These are phyloP conservation scores for Colletotrichum lini DNA, from an alignment of 2,329 filamentous ascomycete genomes.

Conservation along the genomic window DNA sequence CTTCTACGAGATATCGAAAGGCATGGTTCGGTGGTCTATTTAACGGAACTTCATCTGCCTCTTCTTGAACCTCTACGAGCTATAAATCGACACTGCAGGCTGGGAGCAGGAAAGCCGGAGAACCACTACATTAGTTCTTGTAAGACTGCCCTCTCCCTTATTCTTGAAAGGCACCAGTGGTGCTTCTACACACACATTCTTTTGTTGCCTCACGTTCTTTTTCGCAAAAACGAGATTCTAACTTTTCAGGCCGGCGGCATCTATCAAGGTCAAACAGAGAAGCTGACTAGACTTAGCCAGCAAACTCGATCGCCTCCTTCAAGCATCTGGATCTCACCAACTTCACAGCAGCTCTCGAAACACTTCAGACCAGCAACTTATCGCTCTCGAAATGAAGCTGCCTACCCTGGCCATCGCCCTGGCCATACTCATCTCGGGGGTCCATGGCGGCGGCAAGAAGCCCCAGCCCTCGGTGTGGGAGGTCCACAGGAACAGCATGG, in stretches of 20 bases:
- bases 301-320: too few species aligned
- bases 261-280: background rate
- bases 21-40: background rate
- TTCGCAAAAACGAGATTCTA: background rate
- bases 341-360: background rate
- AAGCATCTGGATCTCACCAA: background rate
- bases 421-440: background rate
- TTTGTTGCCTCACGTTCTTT: background rate
- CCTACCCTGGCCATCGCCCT: background rate
- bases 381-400: background rate
- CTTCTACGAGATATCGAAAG: too few species aligned
- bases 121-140: background rate
- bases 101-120: background rate
- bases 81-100: too few species aligned
- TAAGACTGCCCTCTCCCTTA: background rate
- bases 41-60: background rate
- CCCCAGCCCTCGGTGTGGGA: background rate
- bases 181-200: too few species aligned
- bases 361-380: background rate
- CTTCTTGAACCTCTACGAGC: background rate
- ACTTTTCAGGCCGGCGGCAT: background rate
- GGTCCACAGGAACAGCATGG: background rate
- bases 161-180: background rate
- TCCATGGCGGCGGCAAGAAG: background rate
- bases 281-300: background rate